phyloP scores from a whole-genome alignment of 371 early-diverging fungal genomes.

The Actinomucor elegans region DNA sequence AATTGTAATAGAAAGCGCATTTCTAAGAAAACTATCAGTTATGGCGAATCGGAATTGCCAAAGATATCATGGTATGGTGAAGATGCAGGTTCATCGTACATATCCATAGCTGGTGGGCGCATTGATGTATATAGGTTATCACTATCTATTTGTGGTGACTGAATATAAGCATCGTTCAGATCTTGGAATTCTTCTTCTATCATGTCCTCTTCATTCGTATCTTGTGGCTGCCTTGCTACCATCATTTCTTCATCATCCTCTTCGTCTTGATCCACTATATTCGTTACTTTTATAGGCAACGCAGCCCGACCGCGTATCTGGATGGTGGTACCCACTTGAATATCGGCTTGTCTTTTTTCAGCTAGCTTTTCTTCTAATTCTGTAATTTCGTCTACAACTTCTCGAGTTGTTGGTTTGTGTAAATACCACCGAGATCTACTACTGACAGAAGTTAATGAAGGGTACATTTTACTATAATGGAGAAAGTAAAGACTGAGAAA shows the following conservation, averaged over 20 bases:
- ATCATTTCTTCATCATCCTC: not conserved
- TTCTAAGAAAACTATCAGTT: too few relatives aligned
- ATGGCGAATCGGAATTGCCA: too few relatives aligned
- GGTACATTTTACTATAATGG: conserved; percentile 2
- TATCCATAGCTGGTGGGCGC: too few relatives aligned
- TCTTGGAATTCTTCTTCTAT: not conserved
- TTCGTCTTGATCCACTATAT: not conserved
- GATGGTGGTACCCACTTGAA: not conserved
- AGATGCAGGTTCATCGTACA: too few relatives aligned
- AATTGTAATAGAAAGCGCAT: too few relatives aligned
- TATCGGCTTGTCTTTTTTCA: not conserved
- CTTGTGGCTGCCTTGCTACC: too few relatives aligned
- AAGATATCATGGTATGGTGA: too few relatives aligned
- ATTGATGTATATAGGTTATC: not conserved
- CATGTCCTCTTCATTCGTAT: not conserved
- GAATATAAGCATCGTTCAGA: not conserved
- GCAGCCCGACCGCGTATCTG: conserved; percentile 2
- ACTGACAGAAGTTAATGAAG: not conserved
- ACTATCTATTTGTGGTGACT: not conserved
- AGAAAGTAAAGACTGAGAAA: not conserved
- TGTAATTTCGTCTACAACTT: not conserved
- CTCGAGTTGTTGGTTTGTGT: not conserved
- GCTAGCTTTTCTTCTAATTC: not conserved
- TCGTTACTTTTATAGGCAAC: not conserved
- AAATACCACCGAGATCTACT: conserved; percentile 7